Percentiles rank a stretch among this genome's conserved stretches.
Evolutionary conservation across 805 yeast genomes (phyloP).

Genomic region (Brettanomyces custersianus): DNA sequence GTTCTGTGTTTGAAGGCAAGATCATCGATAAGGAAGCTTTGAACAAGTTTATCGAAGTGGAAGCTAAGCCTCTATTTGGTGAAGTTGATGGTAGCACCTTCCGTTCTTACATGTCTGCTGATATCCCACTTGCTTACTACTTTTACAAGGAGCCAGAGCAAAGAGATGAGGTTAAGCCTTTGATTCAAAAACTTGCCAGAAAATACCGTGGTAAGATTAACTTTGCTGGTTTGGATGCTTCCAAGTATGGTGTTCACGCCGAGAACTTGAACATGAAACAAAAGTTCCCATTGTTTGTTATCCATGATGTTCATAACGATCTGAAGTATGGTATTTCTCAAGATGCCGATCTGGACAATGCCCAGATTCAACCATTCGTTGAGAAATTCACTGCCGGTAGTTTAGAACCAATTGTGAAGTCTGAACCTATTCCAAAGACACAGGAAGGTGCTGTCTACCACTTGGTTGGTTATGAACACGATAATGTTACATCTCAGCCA

Average conservation of each 20-base stretch:
- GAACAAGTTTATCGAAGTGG: conserved; percentile 42
- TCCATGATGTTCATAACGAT: conserved; percentile 64
- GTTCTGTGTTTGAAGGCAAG: conserved; percentile 33
- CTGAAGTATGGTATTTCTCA: conserved; percentile 75
- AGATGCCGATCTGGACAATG: conserved; percentile 37
- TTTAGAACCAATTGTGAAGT: conserved; percentile 65
- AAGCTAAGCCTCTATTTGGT: conserved; percentile 77
- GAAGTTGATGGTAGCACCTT: conserved; percentile 79
- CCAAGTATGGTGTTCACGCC: conserved; percentile 77
- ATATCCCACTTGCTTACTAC: conserved; percentile 78
- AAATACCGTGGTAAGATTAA: conserved; percentile 70
- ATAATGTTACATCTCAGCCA: conserved; percentile 48
- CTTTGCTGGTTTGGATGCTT: conserved; percentile 84
- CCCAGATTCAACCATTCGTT: conserved; percentile 54
- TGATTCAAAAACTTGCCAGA: conserved; percentile 59
- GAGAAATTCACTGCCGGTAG: conserved; percentile 54
- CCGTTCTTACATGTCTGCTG: conserved; percentile 60
- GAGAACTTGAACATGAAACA: conserved; percentile 75
- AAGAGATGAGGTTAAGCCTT: conserved; percentile 43
- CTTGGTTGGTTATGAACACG: conserved; percentile 80
- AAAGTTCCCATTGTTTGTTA: conserved; percentile 82
- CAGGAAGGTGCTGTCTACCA: conserved; percentile 64
- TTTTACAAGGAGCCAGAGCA: conserved; percentile 69
- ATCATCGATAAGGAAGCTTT: conserved; percentile 30
- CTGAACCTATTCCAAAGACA: conserved; percentile 76